Percentiles rank a stretch among this genome's conserved stretches.
These are phyloP conservation scores for Zopfia rhizophila DNA, from an alignment of 2,329 filamentous ascomycete genomes.

Conservation along the genomic window DNA sequence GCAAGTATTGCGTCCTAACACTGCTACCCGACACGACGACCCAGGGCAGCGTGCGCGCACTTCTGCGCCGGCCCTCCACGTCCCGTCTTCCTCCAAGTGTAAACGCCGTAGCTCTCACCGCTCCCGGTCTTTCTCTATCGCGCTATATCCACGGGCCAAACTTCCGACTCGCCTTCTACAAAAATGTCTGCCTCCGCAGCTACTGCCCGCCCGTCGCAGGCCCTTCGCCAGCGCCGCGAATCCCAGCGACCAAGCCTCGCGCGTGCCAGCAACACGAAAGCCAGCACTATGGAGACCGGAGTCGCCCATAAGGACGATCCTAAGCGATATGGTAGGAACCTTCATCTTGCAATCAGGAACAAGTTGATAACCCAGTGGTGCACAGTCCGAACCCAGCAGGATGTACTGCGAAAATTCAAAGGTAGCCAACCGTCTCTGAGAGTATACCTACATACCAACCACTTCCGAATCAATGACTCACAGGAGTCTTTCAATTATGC, in stretches of 20 bases:
- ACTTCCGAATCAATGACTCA: conserved; percentile 87
- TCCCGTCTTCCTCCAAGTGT: too few species aligned
- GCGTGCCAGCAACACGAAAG: conserved; percentile 37
- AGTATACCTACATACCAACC: conserved; percentile 83
- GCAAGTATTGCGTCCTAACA: too few species aligned
- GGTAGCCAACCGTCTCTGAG: conserved; percentile 82
- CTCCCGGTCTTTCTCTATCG: too few species aligned
- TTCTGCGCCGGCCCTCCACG: too few species aligned
- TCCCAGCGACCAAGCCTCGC: conserved; percentile 53
- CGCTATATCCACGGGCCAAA: too few species aligned
- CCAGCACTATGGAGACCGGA: conserved; percentile 41
- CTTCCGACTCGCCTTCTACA: conserved; percentile 6
- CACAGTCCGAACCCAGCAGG: conserved; percentile 75
- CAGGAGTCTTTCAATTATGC: conserved; percentile 92
- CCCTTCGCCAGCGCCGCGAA: conserved; percentile 56
- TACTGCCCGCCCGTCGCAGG: conserved; percentile 50
- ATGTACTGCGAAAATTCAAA: conserved; percentile 84
- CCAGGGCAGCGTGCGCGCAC: too few species aligned
- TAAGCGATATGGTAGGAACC: conserved; percentile 42
- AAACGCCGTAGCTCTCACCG: too few species aligned
- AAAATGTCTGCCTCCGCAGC: conserved; percentile 47
- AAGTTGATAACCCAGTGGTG: not conserved
- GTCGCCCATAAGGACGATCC: conserved; percentile 37
- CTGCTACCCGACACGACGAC: too few species aligned
- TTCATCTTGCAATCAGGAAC: conserved; percentile 17